Evolutionary conservation across 179 eudicot genomes (phyloP).

Genomic region (Beta macrorhiza): DNA sequence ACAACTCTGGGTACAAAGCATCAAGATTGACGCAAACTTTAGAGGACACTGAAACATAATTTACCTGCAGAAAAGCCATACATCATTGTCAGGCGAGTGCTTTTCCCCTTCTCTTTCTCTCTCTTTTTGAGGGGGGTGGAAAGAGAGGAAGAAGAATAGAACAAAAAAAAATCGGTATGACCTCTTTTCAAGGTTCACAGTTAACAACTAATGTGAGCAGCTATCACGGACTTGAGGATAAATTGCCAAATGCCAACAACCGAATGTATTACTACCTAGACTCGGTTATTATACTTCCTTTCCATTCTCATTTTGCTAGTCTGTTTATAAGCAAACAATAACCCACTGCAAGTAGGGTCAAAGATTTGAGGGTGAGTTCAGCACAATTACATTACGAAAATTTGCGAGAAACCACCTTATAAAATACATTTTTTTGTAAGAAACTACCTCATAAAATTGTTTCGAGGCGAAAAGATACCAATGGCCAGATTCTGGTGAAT

Average conservation of each 20-base stretch:
- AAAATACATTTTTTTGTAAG: too few relatives aligned
- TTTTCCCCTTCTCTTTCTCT: not conserved
- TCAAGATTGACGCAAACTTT: constrained; percentile 8
- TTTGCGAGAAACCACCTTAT: too few relatives aligned
- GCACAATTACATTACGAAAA: not conserved
- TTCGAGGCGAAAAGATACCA: too few relatives aligned
- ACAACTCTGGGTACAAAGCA: constrained; percentile 5
- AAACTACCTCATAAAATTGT: too few relatives aligned
- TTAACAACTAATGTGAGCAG: not conserved
- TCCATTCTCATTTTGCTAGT: not conserved
- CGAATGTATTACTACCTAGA: not conserved
- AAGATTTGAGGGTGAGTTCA: not conserved
- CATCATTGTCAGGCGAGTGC: not conserved
- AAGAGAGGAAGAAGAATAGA: not conserved
- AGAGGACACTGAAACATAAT: constrained; percentile 14
- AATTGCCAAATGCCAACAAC: not conserved
- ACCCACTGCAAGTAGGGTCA: not conserved
- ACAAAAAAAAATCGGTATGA: too few relatives aligned
- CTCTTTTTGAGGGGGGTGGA: not conserved
- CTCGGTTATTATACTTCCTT: not conserved
- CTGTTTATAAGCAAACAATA: not conserved
- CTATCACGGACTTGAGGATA: not conserved
- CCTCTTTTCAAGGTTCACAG: not conserved
- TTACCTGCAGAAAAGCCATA: constrained; percentile 29
- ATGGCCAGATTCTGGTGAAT: too few relatives aligned